Evolutionary conservation across 2,329 filamentous ascomycete genomes (phyloP), one percentile per base, ranked within the genome.

Genomic region (Cladosporium cucumerinum): DNA sequence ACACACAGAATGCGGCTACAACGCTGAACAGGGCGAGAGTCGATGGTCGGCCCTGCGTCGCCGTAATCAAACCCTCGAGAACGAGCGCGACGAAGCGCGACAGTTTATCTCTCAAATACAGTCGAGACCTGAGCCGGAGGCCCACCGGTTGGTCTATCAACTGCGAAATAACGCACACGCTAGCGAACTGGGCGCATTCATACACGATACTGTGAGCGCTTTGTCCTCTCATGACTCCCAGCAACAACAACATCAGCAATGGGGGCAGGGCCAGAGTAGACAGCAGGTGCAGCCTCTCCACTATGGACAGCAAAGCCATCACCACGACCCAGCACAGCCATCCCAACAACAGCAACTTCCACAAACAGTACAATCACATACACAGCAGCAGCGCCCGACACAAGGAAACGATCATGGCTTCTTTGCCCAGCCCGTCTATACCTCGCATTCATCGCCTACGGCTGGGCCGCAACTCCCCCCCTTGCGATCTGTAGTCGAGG

Each of bases 1-100:
- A 3, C 67, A 66, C 14, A 75, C 73, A n/a, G 70, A 72, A 2
- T 75, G 73, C 61, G 64, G 66, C 18, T 75, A 75, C 61, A 71
- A 75, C 59, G 73, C 73, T 25, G 72, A 75, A 58, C 73, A 73
- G 62, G 73, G 73, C 63, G 73, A 75, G 49, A 75, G 72, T 60
- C 70, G 73, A 21, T 75, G 72, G 73, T 74, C 73, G 3, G 73
- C 73, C 14, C 66, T 75, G 11, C 70, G 71, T 32, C 72, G 73
- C 25, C 71, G 71, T 26, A 75, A 72, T 60, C 69, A 72, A 30
- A 65, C 71, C 10, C 68, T 75, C 18, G 72, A 75, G 62, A 66
- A 67, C 23, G 73, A 75, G 57, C 71, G 72, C 39, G 67, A 73
- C 52, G 70, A 74, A 48, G 57, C 73, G 16, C 69, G 71, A 16